Evolutionary conservation across 2,329 filamentous ascomycete genomes (phyloP), one percentile per base, ranked within the genome.

Genomic region (Curvularia spicifera): DNA sequence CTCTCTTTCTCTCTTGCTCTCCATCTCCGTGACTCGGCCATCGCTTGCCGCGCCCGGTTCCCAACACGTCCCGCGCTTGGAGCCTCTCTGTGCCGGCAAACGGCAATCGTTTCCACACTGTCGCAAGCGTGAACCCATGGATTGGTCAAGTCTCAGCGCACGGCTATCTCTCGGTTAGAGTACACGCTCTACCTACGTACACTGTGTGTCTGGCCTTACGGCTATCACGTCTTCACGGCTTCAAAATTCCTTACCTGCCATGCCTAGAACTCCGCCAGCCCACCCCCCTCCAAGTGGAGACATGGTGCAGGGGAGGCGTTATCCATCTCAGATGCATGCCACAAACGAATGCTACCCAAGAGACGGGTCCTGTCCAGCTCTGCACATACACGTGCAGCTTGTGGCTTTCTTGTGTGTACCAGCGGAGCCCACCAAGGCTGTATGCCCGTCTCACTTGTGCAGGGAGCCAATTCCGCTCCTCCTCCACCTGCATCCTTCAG

Each of bases 131-230:
- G 43, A 29, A 26, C 47, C 43, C 39, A 39, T 35, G 58, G 53
- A 70, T 70, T 71, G 70, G 70, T 45, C 63, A 70, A 65, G 70
- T 70, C 63, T 68, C 66, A 70, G 53, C 55, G 61, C 63, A 64
- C 58, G 56, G 60, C 39, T 61, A 55, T 63, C 63, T 51, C 50
- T 54, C 57, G 49, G 53, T 53, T 44, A 53, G 48, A 47, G 51
- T 44, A 44, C 42, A 44, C 24, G 24, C 42, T 44, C 46, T 53
- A 57, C 18, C 18, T 18, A 18, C 18, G 18, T 18, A 18, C 45
- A 33, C 24, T 45, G 56, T 51, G 28, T 44, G 56, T 51, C 61
- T 62, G 51, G 56, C 53, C 51, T 59, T 47, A 56, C 48, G 57
- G 33, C 56, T 57, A 54, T 66, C 43, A 53, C 65, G 48, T 46